Conservation (phyloP, 352 stramenopile species). For the Pythium monospermum region DNA sequence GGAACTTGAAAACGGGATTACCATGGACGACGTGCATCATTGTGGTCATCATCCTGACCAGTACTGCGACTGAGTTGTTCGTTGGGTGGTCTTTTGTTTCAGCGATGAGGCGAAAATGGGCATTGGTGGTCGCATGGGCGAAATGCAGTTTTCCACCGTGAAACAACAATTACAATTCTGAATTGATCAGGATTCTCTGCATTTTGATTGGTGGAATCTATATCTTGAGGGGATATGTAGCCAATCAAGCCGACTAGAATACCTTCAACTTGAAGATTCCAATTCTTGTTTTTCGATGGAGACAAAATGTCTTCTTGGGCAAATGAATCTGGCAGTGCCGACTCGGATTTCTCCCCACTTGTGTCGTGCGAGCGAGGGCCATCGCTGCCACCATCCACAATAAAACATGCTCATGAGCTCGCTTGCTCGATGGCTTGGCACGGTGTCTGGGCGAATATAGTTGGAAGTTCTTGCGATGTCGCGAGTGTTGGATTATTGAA, state of each 20-base stretch:
- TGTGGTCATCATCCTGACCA: slow-evolving; percentile 3
- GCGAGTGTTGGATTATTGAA: not conserved
- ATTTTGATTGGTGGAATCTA: not conserved
- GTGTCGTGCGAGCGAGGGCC: no score
- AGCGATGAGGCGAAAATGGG: not conserved
- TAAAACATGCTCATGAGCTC: no score
- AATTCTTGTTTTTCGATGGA: not conserved
- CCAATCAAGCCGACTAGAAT: not conserved
- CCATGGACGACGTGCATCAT: slow-evolving; percentile 10
- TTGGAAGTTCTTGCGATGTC: no score
- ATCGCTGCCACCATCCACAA: no score
- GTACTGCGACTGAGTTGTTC: not conserved
- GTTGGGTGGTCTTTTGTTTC: not conserved
- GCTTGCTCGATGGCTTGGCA: no score
- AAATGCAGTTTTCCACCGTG: not conserved
- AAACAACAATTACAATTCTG: not conserved
- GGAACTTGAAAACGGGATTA: slow-evolving; percentile 1
- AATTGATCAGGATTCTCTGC: not conserved
- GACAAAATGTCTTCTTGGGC: not conserved
- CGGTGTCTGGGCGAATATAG: no score
- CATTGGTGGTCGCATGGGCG: not conserved
- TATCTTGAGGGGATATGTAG: not conserved
- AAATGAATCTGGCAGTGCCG: not conserved
- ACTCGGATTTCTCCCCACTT: no score
- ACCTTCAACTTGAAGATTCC: slow-evolving; percentile 1